Conservation (phyloP, 192 early-diverging fungal genomes). For the Martensiomyces pterosporus region DNA sequence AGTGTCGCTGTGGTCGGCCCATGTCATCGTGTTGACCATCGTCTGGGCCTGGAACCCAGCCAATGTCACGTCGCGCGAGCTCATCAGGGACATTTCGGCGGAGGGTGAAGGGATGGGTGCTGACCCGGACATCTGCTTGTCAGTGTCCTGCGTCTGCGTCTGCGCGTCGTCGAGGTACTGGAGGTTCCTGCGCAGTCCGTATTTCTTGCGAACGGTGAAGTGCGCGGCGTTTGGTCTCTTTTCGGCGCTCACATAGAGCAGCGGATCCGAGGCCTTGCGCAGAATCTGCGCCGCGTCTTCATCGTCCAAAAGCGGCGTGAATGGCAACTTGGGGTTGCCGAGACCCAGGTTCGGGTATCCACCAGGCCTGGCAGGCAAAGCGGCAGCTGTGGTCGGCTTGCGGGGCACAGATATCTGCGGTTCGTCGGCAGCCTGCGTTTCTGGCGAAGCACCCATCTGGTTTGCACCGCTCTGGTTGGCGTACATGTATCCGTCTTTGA, state of each 20-base stretch:
- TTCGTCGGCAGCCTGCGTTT: neutral
- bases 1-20: neutral
- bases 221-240: conserved; percentile 48
- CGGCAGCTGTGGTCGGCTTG: conserved; percentile 17
- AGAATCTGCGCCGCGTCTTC: conserved; percentile 27
- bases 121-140: too few relatives aligned
- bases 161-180: conserved; percentile 35
- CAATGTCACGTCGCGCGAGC: neutral
- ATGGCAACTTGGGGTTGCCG: conserved; percentile 2
- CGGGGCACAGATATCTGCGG: too few relatives aligned
- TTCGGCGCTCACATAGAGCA: conserved; percentile 43
- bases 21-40: neutral
- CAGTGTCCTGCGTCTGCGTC: neutral
- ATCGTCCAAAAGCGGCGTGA: conserved; percentile 5
- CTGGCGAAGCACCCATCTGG: neutral
- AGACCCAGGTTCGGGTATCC: conserved; percentile 3
- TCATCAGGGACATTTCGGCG: neutral
- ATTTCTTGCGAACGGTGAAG: conserved; percentile 48
- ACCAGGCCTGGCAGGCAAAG: conserved; percentile 3
- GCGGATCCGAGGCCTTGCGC: conserved; percentile 49
- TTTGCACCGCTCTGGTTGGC: conserved; percentile 3
- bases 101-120: too few relatives aligned
- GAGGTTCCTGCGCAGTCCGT: conserved; percentile 43
- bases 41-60: neutral
- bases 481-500: conserved; percentile 21